These are phyloP conservation scores for Phoma sp. DNA, from an alignment of 2,329 filamentous ascomycete genomes.

Conservation along the genomic window DNA sequence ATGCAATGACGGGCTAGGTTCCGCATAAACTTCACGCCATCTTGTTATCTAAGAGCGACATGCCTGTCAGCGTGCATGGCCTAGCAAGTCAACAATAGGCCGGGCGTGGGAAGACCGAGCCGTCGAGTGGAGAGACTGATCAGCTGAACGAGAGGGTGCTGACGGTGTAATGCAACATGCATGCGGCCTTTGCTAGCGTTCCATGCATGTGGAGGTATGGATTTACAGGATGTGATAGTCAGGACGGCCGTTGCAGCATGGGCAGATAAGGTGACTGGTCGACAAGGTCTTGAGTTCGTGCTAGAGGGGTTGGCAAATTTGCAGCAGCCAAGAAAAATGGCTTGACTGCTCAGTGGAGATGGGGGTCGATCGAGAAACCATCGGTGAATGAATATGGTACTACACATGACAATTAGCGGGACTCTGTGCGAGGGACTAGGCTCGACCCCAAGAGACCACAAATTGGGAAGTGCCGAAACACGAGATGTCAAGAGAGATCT, in stretches of 20 bases:
- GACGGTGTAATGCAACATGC: constrained; percentile 48
- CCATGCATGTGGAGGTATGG: constrained; percentile 42
- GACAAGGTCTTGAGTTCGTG: constrained; percentile 43
- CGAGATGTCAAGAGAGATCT: constrained; percentile 23
- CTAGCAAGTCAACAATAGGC: constrained; percentile 51
- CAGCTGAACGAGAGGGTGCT: constrained; percentile 47
- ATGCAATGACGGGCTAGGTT: constrained; percentile 53
- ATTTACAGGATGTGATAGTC: constrained; percentile 46
- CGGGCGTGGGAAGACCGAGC: constrained; percentile 47
- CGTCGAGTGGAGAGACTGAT: constrained; percentile 49
- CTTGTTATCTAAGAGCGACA: constrained; percentile 50
- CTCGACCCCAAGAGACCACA: constrained; percentile 25
- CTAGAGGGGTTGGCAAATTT: constrained; percentile 36
- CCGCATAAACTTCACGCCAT: constrained; percentile 53
- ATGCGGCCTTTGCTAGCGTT: constrained; percentile 45
- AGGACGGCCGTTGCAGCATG: constrained; percentile 49
- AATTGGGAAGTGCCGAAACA: constrained; percentile 2
- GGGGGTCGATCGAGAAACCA: constrained; percentile 31
- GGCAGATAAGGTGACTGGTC: constrained; percentile 58
- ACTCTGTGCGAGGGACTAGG: constrained; percentile 32
- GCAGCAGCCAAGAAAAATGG: constrained; percentile 42
- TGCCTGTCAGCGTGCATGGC: constrained; percentile 52
- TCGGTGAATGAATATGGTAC: constrained; percentile 38
- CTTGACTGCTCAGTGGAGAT: constrained; percentile 33
- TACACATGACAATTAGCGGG: constrained; percentile 48